These are phyloP conservation scores for Ensete glaucum DNA, from an alignment of 176 grass and related monocot genomes.

Conservation along the genomic window DNA sequence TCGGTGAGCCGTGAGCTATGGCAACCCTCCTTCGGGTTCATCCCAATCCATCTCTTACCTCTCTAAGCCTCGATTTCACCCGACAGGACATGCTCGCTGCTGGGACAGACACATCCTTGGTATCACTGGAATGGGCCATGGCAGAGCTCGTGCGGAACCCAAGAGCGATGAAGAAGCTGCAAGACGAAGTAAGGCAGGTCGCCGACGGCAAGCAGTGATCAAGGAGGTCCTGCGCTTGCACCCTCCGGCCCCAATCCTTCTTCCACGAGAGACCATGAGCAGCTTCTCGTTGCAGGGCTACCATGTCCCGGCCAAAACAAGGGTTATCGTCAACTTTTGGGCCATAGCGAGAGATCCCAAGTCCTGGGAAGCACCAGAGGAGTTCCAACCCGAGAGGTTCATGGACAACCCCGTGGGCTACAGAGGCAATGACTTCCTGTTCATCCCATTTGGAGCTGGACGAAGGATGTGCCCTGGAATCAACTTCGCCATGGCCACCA, in stretches of 20 bases:
- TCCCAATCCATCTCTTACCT: no score
- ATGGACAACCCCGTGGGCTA: conserved; percentile 23
- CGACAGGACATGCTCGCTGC: conserved; percentile 51
- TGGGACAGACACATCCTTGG: conserved; percentile 40
- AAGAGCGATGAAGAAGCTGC: conserved; percentile 32
- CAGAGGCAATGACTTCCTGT: conserved; percentile 40
- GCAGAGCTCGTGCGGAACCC: conserved; percentile 44
- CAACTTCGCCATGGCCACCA: not conserved
- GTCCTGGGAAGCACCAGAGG: conserved; percentile 41
- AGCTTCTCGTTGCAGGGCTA: conserved; percentile 29
- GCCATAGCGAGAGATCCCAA: conserved; percentile 50
- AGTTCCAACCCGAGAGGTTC: conserved; percentile 66
- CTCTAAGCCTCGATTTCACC: not conserved
- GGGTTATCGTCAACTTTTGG: conserved; percentile 52
- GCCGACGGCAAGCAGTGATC: conserved; percentile 26
- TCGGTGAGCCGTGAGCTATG: not conserved
- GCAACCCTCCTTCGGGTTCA: no score
- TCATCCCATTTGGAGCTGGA: not conserved
- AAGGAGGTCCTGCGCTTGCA: conserved; percentile 64
- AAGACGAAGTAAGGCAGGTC: conserved; percentile 29
- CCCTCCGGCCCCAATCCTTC: conserved; percentile 42
- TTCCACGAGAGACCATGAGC: conserved; percentile 36
- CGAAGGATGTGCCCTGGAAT: not conserved
- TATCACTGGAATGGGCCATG: conserved; percentile 55
- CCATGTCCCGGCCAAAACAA: conserved; percentile 32